Conservation (phyloP, 495 filamentous ascomycete species). For the Hypoxylon lienhwacheense region DNA sequence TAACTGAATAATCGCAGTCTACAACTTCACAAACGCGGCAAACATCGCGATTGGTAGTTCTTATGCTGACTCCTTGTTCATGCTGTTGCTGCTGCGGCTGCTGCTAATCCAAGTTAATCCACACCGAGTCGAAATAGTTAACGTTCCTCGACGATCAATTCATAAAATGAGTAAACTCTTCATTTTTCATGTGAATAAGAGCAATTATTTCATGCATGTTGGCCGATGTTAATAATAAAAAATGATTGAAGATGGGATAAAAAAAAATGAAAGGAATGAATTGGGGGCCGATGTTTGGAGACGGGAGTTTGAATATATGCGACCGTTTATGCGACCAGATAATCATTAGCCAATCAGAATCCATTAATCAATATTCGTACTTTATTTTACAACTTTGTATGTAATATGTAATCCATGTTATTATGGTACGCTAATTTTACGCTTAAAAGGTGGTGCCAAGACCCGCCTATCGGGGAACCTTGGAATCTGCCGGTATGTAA, state of each 20-base stretch:
- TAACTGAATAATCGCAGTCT: neutral
- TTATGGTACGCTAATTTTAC: neutral
- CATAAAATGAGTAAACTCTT: no score
- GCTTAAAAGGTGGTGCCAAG: slow-evolving; percentile 2
- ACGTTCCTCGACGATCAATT: no score
- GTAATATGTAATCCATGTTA: neutral
- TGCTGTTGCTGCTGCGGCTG: no score
- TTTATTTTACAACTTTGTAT: no score
- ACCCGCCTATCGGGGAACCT: neutral
- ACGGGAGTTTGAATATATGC: slow-evolving; percentile 17
- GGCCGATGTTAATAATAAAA: neutral
- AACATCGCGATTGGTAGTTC: neutral
- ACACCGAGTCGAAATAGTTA: neutral
- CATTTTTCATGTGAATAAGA: slow-evolving; percentile 6
- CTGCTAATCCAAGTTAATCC: no score
- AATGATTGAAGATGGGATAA: neutral
- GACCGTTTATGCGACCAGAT: slow-evolving; percentile 23
- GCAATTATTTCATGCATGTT: slow-evolving; percentile 3
- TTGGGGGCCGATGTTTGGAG: neutral
- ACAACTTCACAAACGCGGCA: slow-evolving; percentile 1
- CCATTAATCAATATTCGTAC: no score
- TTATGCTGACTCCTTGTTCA: neutral
- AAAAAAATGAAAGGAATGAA: neutral
- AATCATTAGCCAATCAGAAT: no score
- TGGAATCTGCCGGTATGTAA: no score